A percentile compares a stretch with the other conserved stretches of the same genome.
These are phyloP conservation scores for Penicillium concentricum DNA, from an alignment of 2,329 filamentous ascomycete species.

Conservation along the genomic window DNA sequence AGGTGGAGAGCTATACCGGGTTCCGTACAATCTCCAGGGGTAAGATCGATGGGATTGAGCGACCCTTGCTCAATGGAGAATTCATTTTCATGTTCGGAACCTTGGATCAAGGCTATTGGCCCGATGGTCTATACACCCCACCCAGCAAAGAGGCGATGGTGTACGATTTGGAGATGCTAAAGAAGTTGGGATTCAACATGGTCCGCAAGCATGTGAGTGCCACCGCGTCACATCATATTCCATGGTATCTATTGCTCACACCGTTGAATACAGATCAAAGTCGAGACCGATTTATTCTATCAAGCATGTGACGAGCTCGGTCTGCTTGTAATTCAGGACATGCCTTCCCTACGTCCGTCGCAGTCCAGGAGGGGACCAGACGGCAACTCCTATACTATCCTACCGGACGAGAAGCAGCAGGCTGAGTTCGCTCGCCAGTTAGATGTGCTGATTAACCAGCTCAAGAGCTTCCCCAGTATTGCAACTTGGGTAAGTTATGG, in stretches of 20 bases:
- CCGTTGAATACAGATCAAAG: constrained; percentile 56
- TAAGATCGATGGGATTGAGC: constrained; percentile 56
- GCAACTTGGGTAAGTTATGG: constrained; percentile 56
- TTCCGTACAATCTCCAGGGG: constrained; percentile 64
- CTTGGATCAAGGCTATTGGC: constrained; percentile 71
- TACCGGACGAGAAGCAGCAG: constrained; percentile 53
- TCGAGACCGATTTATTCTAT: constrained; percentile 67
- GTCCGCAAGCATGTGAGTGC: constrained; percentile 64
- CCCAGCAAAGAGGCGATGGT: constrained; percentile 67
- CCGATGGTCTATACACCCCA: constrained; percentile 65
- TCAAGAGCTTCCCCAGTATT: constrained; percentile 65
- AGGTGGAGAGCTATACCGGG: constrained; percentile 64
- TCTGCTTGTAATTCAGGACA: constrained; percentile 68
- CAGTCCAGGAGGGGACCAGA: constrained; percentile 23
- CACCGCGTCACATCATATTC: background rate
- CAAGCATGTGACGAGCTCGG: constrained; percentile 66
- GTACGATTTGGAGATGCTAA: constrained; percentile 63
- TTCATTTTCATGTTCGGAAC: constrained; percentile 68
- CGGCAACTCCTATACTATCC: constrained; percentile 12
- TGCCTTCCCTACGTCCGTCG: constrained; percentile 58
- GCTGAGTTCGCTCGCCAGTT: constrained; percentile 65
- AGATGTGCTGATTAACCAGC: constrained; percentile 60
- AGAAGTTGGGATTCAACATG: constrained; percentile 68
- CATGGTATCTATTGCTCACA: background rate
- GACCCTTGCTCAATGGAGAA: constrained; percentile 66